Percentiles rank a stretch among this genome's conserved stretches.
Evolutionary conservation across 169 alveolate species (phyloP).

Genomic region (Cryptosporidium sp.): DNA sequence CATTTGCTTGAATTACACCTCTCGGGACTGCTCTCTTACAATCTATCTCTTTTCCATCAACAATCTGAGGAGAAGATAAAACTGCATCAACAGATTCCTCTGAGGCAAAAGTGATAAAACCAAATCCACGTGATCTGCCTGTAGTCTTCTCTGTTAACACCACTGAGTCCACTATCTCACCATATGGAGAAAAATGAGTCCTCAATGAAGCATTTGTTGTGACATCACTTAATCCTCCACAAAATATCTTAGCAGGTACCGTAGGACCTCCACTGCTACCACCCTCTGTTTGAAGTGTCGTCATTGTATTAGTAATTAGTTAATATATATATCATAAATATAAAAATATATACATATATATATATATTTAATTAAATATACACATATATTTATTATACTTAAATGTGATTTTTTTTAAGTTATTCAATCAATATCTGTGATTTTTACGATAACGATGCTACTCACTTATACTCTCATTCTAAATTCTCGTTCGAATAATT

Average conservation of each 20-base stretch:
- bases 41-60: slow-evolving; percentile 87
- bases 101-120: slow-evolving; percentile 88
- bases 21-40: slow-evolving; percentile 87
- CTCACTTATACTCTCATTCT: slow-evolving; percentile 74
- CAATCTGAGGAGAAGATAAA: slow-evolving; percentile 80
- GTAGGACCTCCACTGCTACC: slow-evolving; percentile 70
- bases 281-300: slow-evolving; percentile 56
- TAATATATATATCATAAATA: background rate
- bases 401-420: slow-evolving; percentile 11
- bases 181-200: slow-evolving; percentile 80
- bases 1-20: slow-evolving; percentile 63
- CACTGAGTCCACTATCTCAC: slow-evolving; percentile 82
- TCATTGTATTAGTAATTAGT: slow-evolving; percentile 15
- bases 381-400: slow-evolving; percentile 15
- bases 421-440: slow-evolving; percentile 35
- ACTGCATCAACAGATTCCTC: slow-evolving; percentile 83
- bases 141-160: slow-evolving; percentile 84
- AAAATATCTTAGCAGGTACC: slow-evolving; percentile 81
- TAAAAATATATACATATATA: slow-evolving; percentile 8
- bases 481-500: slow-evolving; percentile 52
- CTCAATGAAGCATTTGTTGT: slow-evolving; percentile 82
- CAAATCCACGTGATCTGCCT: slow-evolving; percentile 93
- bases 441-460: slow-evolving; percentile 46
- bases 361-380: slow-evolving; percentile 14
- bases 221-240: slow-evolving; percentile 82